phyloP scores from a whole-genome alignment of 306 rosid species.

The Corylus heterophylla region DNA sequence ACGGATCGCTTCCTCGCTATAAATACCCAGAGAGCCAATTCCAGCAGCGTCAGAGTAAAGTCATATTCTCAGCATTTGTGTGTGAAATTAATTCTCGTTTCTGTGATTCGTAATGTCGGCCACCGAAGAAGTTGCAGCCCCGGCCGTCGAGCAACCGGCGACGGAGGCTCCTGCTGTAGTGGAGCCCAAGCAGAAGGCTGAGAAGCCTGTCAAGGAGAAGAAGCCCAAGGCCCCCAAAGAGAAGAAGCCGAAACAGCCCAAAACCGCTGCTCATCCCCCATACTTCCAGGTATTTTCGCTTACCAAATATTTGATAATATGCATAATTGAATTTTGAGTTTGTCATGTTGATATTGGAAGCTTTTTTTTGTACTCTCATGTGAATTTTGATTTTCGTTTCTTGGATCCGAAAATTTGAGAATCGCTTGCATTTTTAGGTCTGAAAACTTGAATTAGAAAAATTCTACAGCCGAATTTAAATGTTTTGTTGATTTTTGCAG shows the following conservation, averaged over 20 bases:
- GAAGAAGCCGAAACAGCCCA: slow-evolving; percentile 56
- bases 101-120: slow-evolving; percentile 44
- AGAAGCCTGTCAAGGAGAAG: slow-evolving; percentile 48
- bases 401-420: not conserved
- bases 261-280: slow-evolving; percentile 75
- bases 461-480: not conserved
- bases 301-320: not conserved
- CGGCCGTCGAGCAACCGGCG: slow-evolving; percentile 32
- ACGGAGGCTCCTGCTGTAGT: slow-evolving; percentile 34
- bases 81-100: not conserved
- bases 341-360: not conserved
- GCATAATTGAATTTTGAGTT: not conserved
- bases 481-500: slow-evolving; percentile 28
- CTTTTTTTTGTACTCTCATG: not conserved
- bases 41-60: fast-evolving
- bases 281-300: slow-evolving; percentile 63
- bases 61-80: not conserved
- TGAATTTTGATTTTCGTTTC: not conserved
- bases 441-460: not conserved
- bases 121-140: slow-evolving; percentile 32
- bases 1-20: slow-evolving; percentile 34
- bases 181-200: slow-evolving; percentile 31
- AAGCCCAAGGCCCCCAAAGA: slow-evolving; percentile 50
- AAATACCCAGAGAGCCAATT: not conserved
- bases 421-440: not conserved